Base-by-base conservation (phyloP, 305 asterid genomes). In the Solanum hybrid region DNA sequence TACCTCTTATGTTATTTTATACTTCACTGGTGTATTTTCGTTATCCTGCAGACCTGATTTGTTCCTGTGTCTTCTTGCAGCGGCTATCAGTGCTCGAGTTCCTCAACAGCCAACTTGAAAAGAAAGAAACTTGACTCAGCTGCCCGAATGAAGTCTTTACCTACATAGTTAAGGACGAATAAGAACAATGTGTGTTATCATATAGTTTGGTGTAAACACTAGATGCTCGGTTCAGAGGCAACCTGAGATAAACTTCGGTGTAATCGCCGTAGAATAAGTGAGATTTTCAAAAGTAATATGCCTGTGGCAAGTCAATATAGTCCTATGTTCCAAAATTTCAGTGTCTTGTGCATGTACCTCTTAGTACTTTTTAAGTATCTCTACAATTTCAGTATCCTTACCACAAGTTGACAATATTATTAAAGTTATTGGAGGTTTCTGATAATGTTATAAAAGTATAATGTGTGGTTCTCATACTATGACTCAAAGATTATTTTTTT, bases 1-100 rank as follows among this genome's bases (percentile, higher is more conserved):
- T 87, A 38, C 70, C 57, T 9, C 37, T 22, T 75, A 15, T 12
- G 27, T 39, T 32, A 31, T 82, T 8, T 7, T 82, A 15, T 81
- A 81, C 87, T 26, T 81, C 70, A 81, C 22, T 39, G 87, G 36
- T 27, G 24, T 81, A 68, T 57, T 9, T 13, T 6, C 14, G 31
- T 75, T 17, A 22, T 10, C 76, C 57, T 26, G 73, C 80, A 84
- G 89, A 88, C 29, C 37, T 92, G 89, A 90, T 88, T 13, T 32
- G 45, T 31, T 20, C 77, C 10, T 4, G 38, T 87, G 84, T 65
- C 88, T 91, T 38, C 57, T 39, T 93, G 94, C 98, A 97, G 99
- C 96, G 99, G 77, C 90, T 89, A 89, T 95, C 98, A 3, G 96
- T 97, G 37, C 93, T 95, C 79, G 96, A 95, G 93, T 97, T 95